Conservation (phyloP, 768 basidiomycete species). For the Leccinum sublutescens region DNA sequence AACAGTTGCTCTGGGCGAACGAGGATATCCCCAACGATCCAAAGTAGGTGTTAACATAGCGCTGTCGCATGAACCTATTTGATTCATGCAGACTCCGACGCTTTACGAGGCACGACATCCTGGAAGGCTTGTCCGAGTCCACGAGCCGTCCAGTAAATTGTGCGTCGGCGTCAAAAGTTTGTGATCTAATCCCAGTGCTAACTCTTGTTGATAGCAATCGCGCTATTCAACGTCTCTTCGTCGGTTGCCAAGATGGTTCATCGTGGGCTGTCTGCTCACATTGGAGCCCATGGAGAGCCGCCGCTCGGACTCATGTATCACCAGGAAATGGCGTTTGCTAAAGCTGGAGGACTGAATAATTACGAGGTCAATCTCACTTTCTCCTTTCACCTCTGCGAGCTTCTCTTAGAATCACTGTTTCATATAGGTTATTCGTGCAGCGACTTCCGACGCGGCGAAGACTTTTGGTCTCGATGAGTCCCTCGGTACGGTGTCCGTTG, state of each 20-base stretch:
- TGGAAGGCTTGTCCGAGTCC: conserved; percentile 60
- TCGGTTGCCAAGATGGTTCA: conserved; percentile 70
- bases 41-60: conserved; percentile 44
- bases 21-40: conserved; percentile 64
- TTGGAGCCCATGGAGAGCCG: conserved; percentile 74
- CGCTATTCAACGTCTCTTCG: conserved; percentile 65
- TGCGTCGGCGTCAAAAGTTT: conserved; percentile 31
- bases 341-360: conserved; percentile 61
- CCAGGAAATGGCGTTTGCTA: conserved; percentile 66
- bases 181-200: background rate
- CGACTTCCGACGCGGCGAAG: conserved; percentile 62
- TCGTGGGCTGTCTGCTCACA: conserved; percentile 58
- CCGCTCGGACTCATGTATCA: conserved; percentile 77
- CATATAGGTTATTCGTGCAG: conserved; percentile 60
- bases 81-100: conserved; percentile 51
- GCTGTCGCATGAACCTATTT: background rate
- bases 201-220: conserved; percentile 44
- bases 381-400: background rate
- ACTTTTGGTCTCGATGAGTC: conserved; percentile 63
- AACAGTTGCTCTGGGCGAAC: conserved; percentile 66
- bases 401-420: background rate
- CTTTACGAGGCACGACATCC: conserved; percentile 62
- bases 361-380: conserved; percentile 51
- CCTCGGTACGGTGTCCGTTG: conserved; percentile 58
- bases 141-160: conserved; percentile 58